phyloP scores from a whole-genome alignment of 768 basidiomycete species.

The Lactarius indigo region DNA sequence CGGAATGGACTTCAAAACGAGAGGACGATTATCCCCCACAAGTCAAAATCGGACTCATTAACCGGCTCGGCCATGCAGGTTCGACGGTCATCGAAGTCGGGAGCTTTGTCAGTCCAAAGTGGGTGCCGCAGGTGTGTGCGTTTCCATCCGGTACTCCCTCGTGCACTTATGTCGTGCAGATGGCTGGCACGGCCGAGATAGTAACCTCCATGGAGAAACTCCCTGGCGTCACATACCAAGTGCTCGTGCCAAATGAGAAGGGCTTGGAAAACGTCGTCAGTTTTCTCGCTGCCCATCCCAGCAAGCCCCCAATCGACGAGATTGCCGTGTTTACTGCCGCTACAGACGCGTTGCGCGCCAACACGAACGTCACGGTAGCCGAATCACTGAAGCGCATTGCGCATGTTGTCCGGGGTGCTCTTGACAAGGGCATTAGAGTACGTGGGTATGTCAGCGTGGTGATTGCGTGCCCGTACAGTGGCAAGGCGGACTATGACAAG shows the following conservation, averaged over 20 bases:
- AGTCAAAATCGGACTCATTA: slow-evolving; percentile 76
- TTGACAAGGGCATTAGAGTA: slow-evolving; percentile 61
- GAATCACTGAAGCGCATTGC: slow-evolving; percentile 66
- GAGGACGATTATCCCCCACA: slow-evolving; percentile 61
- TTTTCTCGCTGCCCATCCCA: slow-evolving; percentile 42
- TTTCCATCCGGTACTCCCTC: background rate
- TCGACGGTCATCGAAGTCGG: slow-evolving; percentile 73
- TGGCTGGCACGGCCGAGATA: slow-evolving; percentile 83
- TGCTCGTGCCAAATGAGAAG: slow-evolving; percentile 77
- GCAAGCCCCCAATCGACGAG: slow-evolving; percentile 65
- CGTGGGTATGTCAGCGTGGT: slow-evolving; percentile 85
- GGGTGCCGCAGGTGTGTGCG: slow-evolving; percentile 77
- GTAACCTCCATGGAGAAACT: slow-evolving; percentile 52
- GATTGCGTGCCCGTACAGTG: slow-evolving; percentile 85
- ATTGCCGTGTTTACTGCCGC: slow-evolving; percentile 88
- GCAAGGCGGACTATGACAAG: slow-evolving; percentile 56
- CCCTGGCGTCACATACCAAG: slow-evolving; percentile 64
- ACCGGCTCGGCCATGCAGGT: slow-evolving; percentile 67
- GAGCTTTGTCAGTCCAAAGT: slow-evolving; percentile 89
- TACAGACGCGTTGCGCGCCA: slow-evolving; percentile 83
- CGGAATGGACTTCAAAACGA: slow-evolving; percentile 94
- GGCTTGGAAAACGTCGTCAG: slow-evolving; percentile 67
- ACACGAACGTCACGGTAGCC: slow-evolving; percentile 71
- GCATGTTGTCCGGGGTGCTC: slow-evolving; percentile 58
- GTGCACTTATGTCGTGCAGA: slow-evolving; percentile 42